Conservation (phyloP, 2,329 filamentous ascomycete genomes). For the Fusarium coicis region DNA sequence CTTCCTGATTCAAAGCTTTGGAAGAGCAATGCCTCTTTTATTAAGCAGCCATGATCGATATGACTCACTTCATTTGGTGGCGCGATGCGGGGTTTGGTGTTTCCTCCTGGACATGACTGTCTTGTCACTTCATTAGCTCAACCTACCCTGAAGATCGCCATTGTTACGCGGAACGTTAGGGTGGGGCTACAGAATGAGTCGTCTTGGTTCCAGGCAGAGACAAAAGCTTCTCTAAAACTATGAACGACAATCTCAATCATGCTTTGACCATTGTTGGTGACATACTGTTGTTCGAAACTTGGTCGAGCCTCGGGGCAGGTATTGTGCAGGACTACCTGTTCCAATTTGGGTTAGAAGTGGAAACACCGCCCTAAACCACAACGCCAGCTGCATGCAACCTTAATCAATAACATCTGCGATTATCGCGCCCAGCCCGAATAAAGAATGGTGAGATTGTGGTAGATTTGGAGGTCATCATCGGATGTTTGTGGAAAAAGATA, state of each 20-base stretch:
- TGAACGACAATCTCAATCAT: rapidly evolving
- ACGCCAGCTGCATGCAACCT: not conserved
- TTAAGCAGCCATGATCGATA: not conserved
- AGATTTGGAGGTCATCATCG: rapidly evolving
- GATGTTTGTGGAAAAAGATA: too few relatives aligned
- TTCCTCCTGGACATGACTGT: not conserved
- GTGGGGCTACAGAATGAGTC: not conserved
- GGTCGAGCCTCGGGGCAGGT: rapidly evolving
- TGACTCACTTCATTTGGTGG: not conserved
- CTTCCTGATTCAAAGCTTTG: rapidly evolving
- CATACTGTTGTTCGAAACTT: too few relatives aligned
- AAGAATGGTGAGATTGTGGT: rapidly evolving
- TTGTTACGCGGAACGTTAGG: not conserved
- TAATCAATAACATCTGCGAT: rapidly evolving
- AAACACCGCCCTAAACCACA: too few relatives aligned
- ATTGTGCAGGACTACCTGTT: rapidly evolving
- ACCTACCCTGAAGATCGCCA: not conserved
- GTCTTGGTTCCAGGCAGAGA: not conserved
- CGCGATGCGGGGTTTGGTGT: not conserved
- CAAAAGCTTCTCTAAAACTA: rapidly evolving
- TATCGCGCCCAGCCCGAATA: rapidly evolving
- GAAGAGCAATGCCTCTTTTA: not conserved
- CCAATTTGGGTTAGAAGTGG: too few relatives aligned
- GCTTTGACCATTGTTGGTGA: rapidly evolving
- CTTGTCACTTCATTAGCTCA: not conserved